Evolutionary conservation across 768 basidiomycete species (phyloP).

Genomic region (Mycena leptocephala): DNA sequence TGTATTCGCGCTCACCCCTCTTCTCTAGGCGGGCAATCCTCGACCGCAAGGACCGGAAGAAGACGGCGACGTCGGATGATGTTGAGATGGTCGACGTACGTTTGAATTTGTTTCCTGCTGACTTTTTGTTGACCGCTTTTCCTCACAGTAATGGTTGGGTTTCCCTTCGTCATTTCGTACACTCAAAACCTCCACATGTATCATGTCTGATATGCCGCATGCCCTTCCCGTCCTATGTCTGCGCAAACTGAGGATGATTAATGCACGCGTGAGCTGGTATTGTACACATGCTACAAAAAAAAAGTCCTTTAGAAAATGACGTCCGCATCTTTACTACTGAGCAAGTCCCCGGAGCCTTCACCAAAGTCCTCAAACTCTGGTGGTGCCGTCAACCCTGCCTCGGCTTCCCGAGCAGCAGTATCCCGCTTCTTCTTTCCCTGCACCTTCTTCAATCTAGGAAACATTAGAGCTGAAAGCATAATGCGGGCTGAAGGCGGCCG

Average conservation of each 20-base stretch:
- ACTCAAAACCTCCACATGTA: constrained; percentile 76
- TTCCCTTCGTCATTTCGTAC: constrained; percentile 40
- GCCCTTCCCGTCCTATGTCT: constrained; percentile 39
- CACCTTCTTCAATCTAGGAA: constrained; percentile 90
- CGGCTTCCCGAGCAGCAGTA: constrained; percentile 61
- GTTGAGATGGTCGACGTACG: constrained; percentile 89
- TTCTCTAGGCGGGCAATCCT: constrained; percentile 83
- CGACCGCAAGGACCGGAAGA: constrained; percentile 89
- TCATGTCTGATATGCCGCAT: constrained; percentile 78
- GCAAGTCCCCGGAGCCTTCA: constrained; percentile 69
- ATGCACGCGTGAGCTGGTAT: constrained; percentile 31
- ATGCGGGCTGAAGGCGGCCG: constrained; percentile 32
- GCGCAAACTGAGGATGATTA: constrained; percentile 26
- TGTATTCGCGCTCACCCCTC: constrained; percentile 16
- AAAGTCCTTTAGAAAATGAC: constrained; percentile 82
- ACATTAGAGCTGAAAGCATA: neutral
- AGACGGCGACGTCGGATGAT: constrained; percentile 69
- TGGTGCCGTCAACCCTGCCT: constrained; percentile 46
- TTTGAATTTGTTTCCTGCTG: constrained; percentile 37
- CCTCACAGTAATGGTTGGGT: constrained; percentile 54
- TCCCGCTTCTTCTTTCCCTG: constrained; percentile 97
- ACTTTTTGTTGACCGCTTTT: constrained; percentile 30
- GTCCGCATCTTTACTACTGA: constrained; percentile 92
- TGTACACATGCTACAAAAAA: constrained; percentile 30
- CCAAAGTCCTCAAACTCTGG: constrained; percentile 51